A percentile compares a stretch with the other conserved stretches of the same genome.
Evolutionary conservation across 1,284 basidiomycete species (phyloP).

Genomic region (Malassezia vespertilionis): DNA sequence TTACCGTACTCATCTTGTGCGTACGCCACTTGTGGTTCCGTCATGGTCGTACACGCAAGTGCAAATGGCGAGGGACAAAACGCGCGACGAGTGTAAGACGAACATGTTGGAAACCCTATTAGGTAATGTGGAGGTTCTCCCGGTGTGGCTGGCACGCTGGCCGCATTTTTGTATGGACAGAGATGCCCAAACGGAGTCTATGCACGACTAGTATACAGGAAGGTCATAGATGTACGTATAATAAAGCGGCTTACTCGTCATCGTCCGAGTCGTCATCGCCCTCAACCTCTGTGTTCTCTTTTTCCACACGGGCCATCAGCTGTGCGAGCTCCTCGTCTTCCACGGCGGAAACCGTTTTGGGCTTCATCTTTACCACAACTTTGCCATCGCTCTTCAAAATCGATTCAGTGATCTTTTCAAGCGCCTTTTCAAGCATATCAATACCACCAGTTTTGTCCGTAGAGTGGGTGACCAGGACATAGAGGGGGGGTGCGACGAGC

Average conservation of each 20-base stretch:
- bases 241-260: conserved; percentile 17
- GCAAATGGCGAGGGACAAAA: neutral
- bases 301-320: conserved; percentile 46
- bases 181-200: neutral
- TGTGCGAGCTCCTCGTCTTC: conserved; percentile 47
- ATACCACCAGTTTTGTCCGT: conserved; percentile 94
- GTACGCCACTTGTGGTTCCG: conserved; percentile 43
- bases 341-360: conserved; percentile 45
- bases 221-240: too few relatives aligned
- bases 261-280: conserved; percentile 37
- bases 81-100: neutral
- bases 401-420: conserved; percentile 72
- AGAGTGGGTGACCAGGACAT: conserved; percentile 87
- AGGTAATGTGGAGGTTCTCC: neutral
- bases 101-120: neutral
- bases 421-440: conserved; percentile 81
- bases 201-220: neutral
- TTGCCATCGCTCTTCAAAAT: conserved; percentile 69
- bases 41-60: conserved; percentile 21
- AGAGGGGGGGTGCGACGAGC: conserved; percentile 88
- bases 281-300: conserved; percentile 47
- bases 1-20: conserved; percentile 66
- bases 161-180: neutral
- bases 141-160: too few relatives aligned
- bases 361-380: conserved; percentile 89